These are phyloP conservation scores for Elsinoe fawcettii DNA, from an alignment of 2,329 filamentous ascomycete genomes.

Conservation along the genomic window DNA sequence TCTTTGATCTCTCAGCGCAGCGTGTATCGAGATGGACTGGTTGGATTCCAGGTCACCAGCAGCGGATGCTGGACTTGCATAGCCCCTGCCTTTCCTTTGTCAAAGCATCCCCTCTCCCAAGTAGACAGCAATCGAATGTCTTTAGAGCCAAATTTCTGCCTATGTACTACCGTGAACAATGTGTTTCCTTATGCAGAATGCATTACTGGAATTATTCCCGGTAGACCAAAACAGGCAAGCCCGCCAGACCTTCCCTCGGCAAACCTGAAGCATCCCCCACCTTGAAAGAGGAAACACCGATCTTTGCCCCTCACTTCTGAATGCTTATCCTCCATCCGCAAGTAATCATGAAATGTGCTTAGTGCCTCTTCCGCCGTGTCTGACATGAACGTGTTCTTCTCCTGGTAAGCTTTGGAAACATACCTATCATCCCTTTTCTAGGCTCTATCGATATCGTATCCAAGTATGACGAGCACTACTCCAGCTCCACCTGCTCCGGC, in stretches of 20 bases:
- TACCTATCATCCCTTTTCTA: neutral
- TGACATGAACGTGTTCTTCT: neutral
- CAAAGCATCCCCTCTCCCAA: slow-evolving; percentile 11
- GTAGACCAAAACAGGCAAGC: neutral
- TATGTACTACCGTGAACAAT: neutral
- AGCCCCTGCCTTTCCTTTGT: slow-evolving; percentile 10
- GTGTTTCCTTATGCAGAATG: neutral
- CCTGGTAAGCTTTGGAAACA: neutral
- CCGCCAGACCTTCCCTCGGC: neutral
- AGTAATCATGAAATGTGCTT: neutral
- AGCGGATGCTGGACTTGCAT: neutral
- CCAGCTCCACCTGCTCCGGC: neutral
- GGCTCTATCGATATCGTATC: neutral
- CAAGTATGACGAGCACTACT: slow-evolving; percentile 5
- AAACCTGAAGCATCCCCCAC: neutral
- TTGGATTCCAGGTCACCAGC: neutral
- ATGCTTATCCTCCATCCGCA: neutral
- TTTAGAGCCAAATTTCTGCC: neutral
- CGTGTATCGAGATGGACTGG: neutral
- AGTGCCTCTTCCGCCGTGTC: neutral
- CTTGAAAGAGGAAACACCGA: neutral
- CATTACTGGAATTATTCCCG: neutral
- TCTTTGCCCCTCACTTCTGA: neutral
- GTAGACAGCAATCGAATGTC: slow-evolving; percentile 10
- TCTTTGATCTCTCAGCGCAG: neutral